Evolutionary conservation across 495 filamentous ascomycete species (phyloP).

Genomic region (Aspergillus ostianus): DNA sequence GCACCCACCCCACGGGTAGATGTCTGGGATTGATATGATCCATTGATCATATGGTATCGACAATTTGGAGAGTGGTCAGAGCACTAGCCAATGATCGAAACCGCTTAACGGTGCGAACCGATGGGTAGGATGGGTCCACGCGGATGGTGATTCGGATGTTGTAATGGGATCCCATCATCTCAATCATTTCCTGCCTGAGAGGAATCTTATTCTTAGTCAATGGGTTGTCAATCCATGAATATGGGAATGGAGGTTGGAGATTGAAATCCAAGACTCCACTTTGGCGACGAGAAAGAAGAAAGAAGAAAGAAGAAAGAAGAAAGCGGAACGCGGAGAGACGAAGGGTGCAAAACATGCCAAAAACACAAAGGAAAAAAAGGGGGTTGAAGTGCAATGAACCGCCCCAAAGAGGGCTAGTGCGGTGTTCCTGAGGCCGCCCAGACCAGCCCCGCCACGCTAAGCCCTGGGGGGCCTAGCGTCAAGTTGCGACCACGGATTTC

Average conservation of each 20-base stretch:
- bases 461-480: not conserved
- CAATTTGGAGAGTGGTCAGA: not conserved
- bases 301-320: too few species aligned
- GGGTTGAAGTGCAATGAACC: conserved; percentile 8
- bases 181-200: too few species aligned
- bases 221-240: too few species aligned
- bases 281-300: not conserved
- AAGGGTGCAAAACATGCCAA: not conserved
- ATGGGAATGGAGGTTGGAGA: too few species aligned
- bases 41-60: not conserved
- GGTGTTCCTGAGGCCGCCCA: conserved; percentile 8
- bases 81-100: conserved; percentile 15
- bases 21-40: not conserved
- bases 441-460: not conserved
- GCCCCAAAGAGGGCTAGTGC: conserved; percentile 12
- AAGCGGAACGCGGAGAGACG: too few species aligned
- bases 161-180: conserved; percentile 5
- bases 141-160: not conserved
- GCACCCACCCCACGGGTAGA: not conserved
- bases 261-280: too few species aligned
- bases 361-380: conserved; percentile 6
- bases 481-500: not conserved
- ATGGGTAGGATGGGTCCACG: conserved; percentile 15
- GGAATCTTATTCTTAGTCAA: too few species aligned
- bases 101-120: conserved; percentile 16